Evolutionary conservation across 208 protist genomes (phyloP).

Genomic region (Novymonas esmeraldas): DNA sequence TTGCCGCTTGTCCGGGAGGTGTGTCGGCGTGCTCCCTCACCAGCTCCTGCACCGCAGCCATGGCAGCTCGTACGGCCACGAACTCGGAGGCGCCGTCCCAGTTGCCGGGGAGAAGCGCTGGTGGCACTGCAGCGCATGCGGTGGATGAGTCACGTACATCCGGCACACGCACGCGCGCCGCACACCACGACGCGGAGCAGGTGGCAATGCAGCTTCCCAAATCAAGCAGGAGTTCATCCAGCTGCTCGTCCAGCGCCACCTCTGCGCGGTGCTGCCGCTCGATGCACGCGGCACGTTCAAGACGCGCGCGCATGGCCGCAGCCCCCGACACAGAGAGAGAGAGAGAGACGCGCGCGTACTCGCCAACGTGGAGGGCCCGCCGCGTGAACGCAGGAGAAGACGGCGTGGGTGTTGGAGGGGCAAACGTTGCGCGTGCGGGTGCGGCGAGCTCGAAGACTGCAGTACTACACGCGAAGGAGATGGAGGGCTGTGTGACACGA

Average conservation of each 20-base stretch:
- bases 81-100: conserved; percentile 5
- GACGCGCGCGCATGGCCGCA: conserved; percentile 18
- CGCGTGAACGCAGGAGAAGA: too few species aligned
- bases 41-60: conserved; percentile 14
- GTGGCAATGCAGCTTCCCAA: background rate
- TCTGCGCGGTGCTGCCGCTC: conserved; percentile 7
- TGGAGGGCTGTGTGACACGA: too few species aligned
- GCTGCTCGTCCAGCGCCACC: background rate
- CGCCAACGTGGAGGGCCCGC: too few species aligned
- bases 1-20: background rate
- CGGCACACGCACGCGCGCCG: background rate
- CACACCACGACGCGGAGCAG: background rate
- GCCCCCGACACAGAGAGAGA: background rate
- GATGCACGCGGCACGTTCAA: conserved; percentile 17
- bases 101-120: background rate
- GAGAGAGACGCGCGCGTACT: too few species aligned
- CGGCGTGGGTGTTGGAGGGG: too few species aligned
- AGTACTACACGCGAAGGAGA: too few species aligned
- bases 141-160: background rate
- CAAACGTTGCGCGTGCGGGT: too few species aligned
- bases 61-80: conserved; percentile 1
- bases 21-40: background rate
- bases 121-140: too few species aligned
- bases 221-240: background rate
- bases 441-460: too few species aligned